A percentile compares a stretch with the other conserved stretches of the same genome.
Conservation (phyloP, 2,329 filamentous ascomycete genomes). For the Pseudocercospora cruenta region DNA sequence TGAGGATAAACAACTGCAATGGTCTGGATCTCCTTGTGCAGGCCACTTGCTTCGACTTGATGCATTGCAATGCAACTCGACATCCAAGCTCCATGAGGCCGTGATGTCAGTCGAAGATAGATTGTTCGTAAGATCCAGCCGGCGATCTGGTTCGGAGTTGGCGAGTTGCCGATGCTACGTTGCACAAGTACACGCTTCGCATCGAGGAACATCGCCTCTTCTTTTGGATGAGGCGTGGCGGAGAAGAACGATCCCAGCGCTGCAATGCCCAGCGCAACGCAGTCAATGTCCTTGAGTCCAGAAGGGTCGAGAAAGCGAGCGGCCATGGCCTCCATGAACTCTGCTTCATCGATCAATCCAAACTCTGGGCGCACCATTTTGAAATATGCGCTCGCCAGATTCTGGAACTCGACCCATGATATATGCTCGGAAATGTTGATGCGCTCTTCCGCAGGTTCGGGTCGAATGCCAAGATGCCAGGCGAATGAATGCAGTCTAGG, state of each 20-base stretch:
- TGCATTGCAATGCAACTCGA: conserved; percentile 64
- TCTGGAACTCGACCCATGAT: conserved; percentile 37
- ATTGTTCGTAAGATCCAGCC: conserved; percentile 59
- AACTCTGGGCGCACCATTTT: conserved; percentile 58
- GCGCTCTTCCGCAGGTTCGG: conserved; percentile 32
- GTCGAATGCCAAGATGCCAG: conserved; percentile 51
- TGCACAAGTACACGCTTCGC: conserved; percentile 49
- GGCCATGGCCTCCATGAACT: conserved; percentile 36
- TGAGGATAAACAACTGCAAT: conserved; percentile 40
- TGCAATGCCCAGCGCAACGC: conserved; percentile 59
- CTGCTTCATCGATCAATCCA: conserved; percentile 49
- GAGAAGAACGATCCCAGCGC: conserved; percentile 60
- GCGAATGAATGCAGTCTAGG: conserved; percentile 60
- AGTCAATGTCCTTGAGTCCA: conserved; percentile 47
- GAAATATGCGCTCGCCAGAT: conserved; percentile 52
- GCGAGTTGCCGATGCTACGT: conserved; percentile 32
- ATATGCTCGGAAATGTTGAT: conserved; percentile 35
- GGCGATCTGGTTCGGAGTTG: conserved; percentile 45
- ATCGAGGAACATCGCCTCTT: conserved; percentile 52
- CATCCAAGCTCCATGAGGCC: conserved; percentile 60
- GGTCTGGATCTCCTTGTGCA: conserved; percentile 49
- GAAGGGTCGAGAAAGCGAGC: conserved; percentile 32
- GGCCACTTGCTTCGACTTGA: conserved; percentile 57
- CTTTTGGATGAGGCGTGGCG: conserved; percentile 45
- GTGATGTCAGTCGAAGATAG: conserved; percentile 58